These are phyloP conservation scores for Amphichorda felina DNA, from an alignment of 2,329 filamentous ascomycete species.

Conservation along the genomic window DNA sequence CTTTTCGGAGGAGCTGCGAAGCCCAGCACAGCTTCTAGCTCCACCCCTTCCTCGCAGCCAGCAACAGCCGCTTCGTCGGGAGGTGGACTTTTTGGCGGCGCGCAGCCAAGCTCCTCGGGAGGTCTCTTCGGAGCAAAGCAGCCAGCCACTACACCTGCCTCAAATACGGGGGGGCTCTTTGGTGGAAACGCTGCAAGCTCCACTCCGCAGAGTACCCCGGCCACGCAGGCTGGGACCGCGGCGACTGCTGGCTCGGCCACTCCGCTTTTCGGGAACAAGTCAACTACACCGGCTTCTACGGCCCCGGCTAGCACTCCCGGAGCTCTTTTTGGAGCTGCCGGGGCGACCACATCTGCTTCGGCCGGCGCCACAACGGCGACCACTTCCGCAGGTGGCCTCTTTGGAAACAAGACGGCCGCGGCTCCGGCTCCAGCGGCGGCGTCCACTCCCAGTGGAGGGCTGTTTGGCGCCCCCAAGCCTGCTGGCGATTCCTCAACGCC, in stretches of 20 bases:
- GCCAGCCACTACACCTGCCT: conserved; percentile 9
- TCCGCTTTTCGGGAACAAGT: conserved; percentile 2
- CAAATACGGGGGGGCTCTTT: conserved; percentile 13
- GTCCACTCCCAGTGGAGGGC: conserved; percentile 6
- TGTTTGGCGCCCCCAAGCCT: conserved; percentile 2
- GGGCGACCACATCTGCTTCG: conserved; percentile 6
- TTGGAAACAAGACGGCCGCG: neutral
- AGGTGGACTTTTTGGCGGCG: conserved; percentile 8
- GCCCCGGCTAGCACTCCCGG: conserved; percentile 11
- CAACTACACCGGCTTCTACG: conserved; percentile 7
- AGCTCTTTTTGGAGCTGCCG: conserved; percentile 10
- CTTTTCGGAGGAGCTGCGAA: conserved; percentile 7
- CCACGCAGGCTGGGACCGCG: neutral
- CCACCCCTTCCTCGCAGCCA: conserved; percentile 3
- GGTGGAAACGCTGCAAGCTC: conserved; percentile 8
- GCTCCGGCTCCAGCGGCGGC: conserved; percentile 3
- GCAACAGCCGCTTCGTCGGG: conserved; percentile 4
- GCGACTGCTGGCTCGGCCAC: neutral
- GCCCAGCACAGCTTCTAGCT: conserved; percentile 7
- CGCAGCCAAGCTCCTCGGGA: conserved; percentile 7
- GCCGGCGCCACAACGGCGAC: conserved; percentile 3
- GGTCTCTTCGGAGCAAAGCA: conserved; percentile 13
- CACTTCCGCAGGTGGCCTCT: conserved; percentile 1
- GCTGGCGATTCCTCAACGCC: neutral
- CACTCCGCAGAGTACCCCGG: conserved; percentile 1